A percentile compares a stretch with the other conserved stretches of the same genome.
Conservation (phyloP, 2,329 filamentous ascomycete species). For the Penicillium brevicompactum region DNA sequence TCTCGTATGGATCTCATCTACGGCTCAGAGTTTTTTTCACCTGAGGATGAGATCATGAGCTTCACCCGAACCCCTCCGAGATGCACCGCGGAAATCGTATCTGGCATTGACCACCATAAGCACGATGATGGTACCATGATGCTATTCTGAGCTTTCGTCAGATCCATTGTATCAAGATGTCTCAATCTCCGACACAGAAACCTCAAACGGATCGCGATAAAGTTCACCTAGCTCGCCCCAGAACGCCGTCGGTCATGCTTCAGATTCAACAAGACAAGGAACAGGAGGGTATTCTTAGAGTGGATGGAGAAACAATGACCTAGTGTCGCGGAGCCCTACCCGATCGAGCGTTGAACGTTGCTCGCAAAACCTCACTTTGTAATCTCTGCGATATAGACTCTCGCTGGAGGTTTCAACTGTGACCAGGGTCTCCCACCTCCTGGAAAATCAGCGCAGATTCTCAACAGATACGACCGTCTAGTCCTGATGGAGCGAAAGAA, state of each 20-base stretch:
- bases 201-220: not conserved
- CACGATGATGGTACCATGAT: not conserved
- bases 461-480: not conserved
- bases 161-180: slow-evolving; percentile 5
- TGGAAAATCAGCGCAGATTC: not conserved
- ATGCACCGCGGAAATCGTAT: not conserved
- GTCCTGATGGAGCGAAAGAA: not conserved
- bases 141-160: not conserved
- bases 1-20: not conserved
- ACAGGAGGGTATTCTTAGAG: not conserved
- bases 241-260: not conserved
- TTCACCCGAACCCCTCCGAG: not conserved
- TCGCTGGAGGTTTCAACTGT: slow-evolving; percentile 15
- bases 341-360: not conserved
- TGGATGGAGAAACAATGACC: not conserved
- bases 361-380: not conserved
- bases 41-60: not conserved
- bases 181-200: slow-evolving; percentile 1
- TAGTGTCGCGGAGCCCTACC: not conserved
- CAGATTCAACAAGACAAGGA: not conserved
- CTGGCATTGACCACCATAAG: not conserved
- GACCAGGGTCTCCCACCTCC: slow-evolving; percentile 2
- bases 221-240: not conserved
- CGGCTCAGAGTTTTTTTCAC: slow-evolving; percentile 3
- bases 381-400: slow-evolving; percentile 13